Base-by-base conservation (phyloP, 306 rosid species). In the Cyclanthera cordifolia region DNA sequence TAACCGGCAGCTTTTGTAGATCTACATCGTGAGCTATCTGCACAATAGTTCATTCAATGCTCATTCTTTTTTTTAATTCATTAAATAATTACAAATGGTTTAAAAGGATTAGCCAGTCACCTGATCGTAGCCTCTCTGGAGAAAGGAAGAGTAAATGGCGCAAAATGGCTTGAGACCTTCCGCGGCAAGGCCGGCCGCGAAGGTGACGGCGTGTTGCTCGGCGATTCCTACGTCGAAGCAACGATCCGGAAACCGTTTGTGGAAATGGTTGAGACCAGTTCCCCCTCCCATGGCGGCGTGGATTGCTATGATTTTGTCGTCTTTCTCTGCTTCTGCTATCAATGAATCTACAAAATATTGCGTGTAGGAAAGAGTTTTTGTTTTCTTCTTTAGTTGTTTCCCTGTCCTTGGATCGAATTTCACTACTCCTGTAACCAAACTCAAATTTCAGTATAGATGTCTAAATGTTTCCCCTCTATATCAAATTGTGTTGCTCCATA, bases 211-310 rank as follows among this genome's bases (percentile, higher is more conserved):
- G 72, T 86, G 91, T 50, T 86, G 91, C 53, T 86, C 91, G 4
- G 88, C 91, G 34, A 86, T 86, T 28, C 91, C 91, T 15, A 83
- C 91, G 67, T 86, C 91, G 8, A 86, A 86, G 47, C 89, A 87
- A 57, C 89, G 74, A 1, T 73, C 66, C 0, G 94, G 87, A 20
- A 84, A 84, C 23, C 61, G 73, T 48, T 84, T 82, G 32, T 87
- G 87, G 73, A 87, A 87, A 39, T 79, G 61, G 73, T 87, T 84
- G 52, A 87, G 89, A n/a, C 94, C 94, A 0, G 94, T 87, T 3
- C 89, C 94, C 32, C 87, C 86, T 68, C 94, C 94, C 89, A 87
- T 87, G 28, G 94, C 94, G 24, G 94, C 94, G 41, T 87, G 94
- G 51, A 87, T 84, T 21, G 83, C 79, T 11, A 82, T 57, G 32